Base-by-base conservation (phyloP, 2,329 filamentous ascomycete genomes). In the Fusarium chuoi region DNA sequence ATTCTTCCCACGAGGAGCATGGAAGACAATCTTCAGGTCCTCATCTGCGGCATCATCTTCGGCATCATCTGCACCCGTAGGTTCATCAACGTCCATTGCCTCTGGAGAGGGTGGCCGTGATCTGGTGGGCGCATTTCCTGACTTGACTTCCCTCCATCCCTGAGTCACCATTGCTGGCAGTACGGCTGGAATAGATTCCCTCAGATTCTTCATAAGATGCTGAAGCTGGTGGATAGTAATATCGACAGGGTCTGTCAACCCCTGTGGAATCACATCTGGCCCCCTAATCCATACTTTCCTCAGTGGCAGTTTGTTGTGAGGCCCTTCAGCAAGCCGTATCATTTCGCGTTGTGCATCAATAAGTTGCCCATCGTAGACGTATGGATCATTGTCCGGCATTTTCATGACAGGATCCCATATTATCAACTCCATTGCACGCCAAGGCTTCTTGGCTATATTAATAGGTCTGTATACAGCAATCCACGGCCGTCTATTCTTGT, bases 341-440 rank as follows among this genome's bases (percentile, higher is more conserved):
- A 89, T 73, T 24, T 81, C 78, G 14, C 80, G 82, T 69, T 91
- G 89, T 57, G 85, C 85, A 26, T 81, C 77, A 6, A 83, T 80
- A 7, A 90, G 81, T 20, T 85, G 82, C 3, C 73, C 71, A 58
- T 83, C 78, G 4, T 74, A 76, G 2, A 81, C 46, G 5, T 58
- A 9, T 9, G 71, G 48, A 20, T 70, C 65, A 1, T 64, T 57
- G 1, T 73, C 66, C 12, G 80, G 77, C 33, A 77, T 80, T 4
- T 67, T 72, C 13, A 82, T 80, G 3, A 78, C 72, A 4, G 81
- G 64, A 69, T 90, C 89, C 88, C 88, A 90, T 44, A 91, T 87
- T 11, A 90, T 80, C 18, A 91, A 73, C 72, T 90, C 88, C 6
- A 83, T 82, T 5, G 60, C 57, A 1, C 5, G 71, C 76, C 81